Conservation (phyloP, 495 filamentous ascomycete species). For the Aspergillus funiculosus region DNA sequence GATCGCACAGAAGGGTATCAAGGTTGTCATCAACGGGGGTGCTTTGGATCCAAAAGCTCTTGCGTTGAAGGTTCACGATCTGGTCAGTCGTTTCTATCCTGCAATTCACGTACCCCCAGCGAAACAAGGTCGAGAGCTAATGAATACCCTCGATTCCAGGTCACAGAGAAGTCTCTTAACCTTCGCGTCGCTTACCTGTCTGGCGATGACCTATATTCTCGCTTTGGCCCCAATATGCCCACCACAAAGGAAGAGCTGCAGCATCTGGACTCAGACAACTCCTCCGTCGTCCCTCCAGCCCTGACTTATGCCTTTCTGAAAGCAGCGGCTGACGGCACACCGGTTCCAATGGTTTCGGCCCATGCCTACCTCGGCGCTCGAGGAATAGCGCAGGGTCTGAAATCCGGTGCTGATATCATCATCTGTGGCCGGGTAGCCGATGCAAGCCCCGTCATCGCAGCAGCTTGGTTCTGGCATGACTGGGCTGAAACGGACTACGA, state of each 20-base stretch:
- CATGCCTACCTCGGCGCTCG: slow-evolving; percentile 42
- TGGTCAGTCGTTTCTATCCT: slow-evolving; percentile 19
- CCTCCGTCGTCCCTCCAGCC: slow-evolving; percentile 8
- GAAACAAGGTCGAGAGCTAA: neutral
- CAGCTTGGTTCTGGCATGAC: slow-evolving; percentile 42
- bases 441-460: slow-evolving; percentile 44
- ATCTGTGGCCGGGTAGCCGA: slow-evolving; percentile 50
- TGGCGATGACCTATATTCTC: slow-evolving; percentile 39
- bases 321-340: neutral
- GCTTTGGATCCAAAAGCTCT: slow-evolving; percentile 39
- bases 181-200: slow-evolving; percentile 43
- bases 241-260: slow-evolving; percentile 23
- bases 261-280: slow-evolving; percentile 33
- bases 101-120: too few relatives aligned
- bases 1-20: slow-evolving; percentile 37
- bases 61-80: slow-evolving; percentile 30
- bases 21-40: slow-evolving; percentile 44
- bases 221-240: slow-evolving; percentile 27
- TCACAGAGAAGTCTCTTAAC: slow-evolving; percentile 23
- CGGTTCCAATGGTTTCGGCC: slow-evolving; percentile 27
- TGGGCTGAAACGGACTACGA: slow-evolving; percentile 38
- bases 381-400: slow-evolving; percentile 40
- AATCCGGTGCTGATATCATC: slow-evolving; percentile 47
- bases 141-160: slow-evolving; percentile 12
- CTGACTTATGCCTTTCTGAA: slow-evolving; percentile 25